Evolutionary conservation across 495 filamentous ascomycete genomes (phyloP).

Genomic region (Aspergillus kassunensis): DNA sequence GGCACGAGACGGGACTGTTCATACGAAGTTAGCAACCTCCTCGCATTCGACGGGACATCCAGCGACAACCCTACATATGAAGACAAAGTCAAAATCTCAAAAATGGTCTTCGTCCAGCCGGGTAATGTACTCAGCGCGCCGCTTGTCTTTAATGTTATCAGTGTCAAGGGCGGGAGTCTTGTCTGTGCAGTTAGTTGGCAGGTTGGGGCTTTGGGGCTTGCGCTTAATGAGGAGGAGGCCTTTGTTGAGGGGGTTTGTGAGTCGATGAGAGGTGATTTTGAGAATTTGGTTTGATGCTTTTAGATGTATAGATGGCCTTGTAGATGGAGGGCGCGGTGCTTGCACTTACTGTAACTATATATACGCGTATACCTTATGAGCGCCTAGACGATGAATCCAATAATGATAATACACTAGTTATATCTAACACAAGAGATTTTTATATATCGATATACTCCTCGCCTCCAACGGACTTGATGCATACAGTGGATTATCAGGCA

Average conservation of each 20-base stretch:
- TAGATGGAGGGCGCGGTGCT: too few species aligned
- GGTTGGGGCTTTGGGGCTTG: slow-evolving; percentile 19
- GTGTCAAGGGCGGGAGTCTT: slow-evolving; percentile 22
- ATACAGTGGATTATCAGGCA: too few species aligned
- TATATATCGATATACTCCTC: too few species aligned
- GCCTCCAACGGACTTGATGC: too few species aligned
- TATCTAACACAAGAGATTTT: too few species aligned
- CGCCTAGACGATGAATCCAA: too few species aligned
- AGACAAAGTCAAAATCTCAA: slow-evolving; percentile 18
- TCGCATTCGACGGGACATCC: slow-evolving; percentile 20
- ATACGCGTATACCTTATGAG: too few species aligned
- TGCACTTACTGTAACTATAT: too few species aligned
- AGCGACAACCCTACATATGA: too few species aligned
- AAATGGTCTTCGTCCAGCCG: slow-evolving; percentile 30
- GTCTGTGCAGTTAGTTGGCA: slow-evolving; percentile 24
- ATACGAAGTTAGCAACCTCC: slow-evolving; percentile 27
- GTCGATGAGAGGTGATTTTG: slow-evolving; percentile 14
- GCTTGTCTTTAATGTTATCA: slow-evolving; percentile 24
- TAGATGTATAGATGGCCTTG: too few species aligned
- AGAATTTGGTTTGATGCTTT: too few species aligned
- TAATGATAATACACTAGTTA: too few species aligned
- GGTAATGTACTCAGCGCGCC: slow-evolving; percentile 22
- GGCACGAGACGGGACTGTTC: slow-evolving; percentile 22
- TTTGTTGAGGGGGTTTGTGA: slow-evolving; percentile 20
- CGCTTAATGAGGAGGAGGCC: slow-evolving; percentile 8